These are phyloP conservation scores for Candida maltosa DNA, from an alignment of 805 yeast genomes.

Conservation along the genomic window DNA sequence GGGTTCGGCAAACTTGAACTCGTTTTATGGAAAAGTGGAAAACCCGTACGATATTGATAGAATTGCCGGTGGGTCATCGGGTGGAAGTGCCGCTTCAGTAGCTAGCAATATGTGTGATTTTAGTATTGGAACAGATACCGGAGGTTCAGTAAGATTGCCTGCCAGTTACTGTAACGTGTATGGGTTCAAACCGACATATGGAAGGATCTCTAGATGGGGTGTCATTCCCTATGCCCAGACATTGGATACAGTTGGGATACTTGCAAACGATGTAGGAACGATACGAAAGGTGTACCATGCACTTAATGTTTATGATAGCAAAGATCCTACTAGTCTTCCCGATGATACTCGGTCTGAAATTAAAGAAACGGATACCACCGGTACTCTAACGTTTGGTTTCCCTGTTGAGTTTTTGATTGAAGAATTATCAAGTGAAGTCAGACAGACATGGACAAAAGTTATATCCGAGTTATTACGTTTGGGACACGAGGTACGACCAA, in stretches of 20 bases:
- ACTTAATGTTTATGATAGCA: slow-evolving; percentile 59
- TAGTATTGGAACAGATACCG: slow-evolving; percentile 93
- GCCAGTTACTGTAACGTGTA: slow-evolving; percentile 79
- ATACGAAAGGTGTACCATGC: slow-evolving; percentile 49
- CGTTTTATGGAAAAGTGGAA: slow-evolving; percentile 53
- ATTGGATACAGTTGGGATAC: slow-evolving; percentile 88
- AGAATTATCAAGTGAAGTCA: slow-evolving; percentile 48
- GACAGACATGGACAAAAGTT: slow-evolving; percentile 44
- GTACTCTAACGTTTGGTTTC: slow-evolving; percentile 58
- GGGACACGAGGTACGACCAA: slow-evolving; percentile 55
- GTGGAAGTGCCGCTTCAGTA: slow-evolving; percentile 94
- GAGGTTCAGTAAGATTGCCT: slow-evolving; percentile 93
- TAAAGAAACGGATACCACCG: slow-evolving; percentile 4
- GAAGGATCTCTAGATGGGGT: slow-evolving; percentile 89
- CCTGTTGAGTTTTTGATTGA: slow-evolving; percentile 62
- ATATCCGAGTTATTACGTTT: slow-evolving; percentile 40
- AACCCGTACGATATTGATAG: slow-evolving; percentile 42
- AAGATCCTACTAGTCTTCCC: slow-evolving; percentile 75
- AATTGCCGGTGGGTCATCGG: slow-evolving; percentile 87
- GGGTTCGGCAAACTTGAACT: slow-evolving; percentile 74
- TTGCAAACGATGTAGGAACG: slow-evolving; percentile 48
- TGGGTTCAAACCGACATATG: slow-evolving; percentile 94
- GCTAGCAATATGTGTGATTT: slow-evolving; percentile 68
- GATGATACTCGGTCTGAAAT: slow-evolving; percentile 28
- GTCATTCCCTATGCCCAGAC: slow-evolving; percentile 91